These are phyloP conservation scores for Penicillium goetzii DNA, from an alignment of 495 filamentous ascomycete species.

Conservation along the genomic window DNA sequence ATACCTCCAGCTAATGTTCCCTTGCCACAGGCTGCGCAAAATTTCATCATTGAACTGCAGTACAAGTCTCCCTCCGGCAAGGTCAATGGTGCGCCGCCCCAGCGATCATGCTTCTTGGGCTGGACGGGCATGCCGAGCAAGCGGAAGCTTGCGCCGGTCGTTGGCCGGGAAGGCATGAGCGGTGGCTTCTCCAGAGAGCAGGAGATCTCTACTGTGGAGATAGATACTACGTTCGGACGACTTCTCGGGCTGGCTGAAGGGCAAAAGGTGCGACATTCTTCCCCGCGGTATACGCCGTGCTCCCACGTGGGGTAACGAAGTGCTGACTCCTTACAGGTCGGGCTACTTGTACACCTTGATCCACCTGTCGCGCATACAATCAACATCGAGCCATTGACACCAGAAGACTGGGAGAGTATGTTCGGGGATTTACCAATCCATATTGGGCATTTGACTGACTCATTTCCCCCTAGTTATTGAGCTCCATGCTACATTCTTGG, in stretches of 20 bases:
- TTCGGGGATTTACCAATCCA: slow-evolving; percentile 1
- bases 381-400: slow-evolving; percentile 92
- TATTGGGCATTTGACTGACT: slow-evolving; percentile 18
- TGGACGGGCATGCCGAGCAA: slow-evolving; percentile 98
- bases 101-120: slow-evolving; percentile 79
- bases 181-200: slow-evolving; percentile 66
- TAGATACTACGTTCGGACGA: slow-evolving; percentile 87
- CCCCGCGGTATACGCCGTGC: slow-evolving; percentile 1
- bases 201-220: slow-evolving; percentile 75
- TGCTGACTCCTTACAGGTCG: slow-evolving; percentile 53
- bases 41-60: slow-evolving; percentile 90
- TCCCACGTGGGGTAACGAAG: slow-evolving; percentile 18
- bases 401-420: slow-evolving; percentile 90
- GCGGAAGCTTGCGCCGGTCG: slow-evolving; percentile 71
- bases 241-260: slow-evolving; percentile 81
- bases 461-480: slow-evolving; percentile 71
- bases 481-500: slow-evolving; percentile 90
- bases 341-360: slow-evolving; percentile 77
- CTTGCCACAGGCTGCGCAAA: slow-evolving; percentile 73
- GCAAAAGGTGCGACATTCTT: slow-evolving; percentile 67
- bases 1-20: slow-evolving; percentile 19
- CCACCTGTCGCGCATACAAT: slow-evolving; percentile 88
- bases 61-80: slow-evolving; percentile 55
- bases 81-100: slow-evolving; percentile 49
- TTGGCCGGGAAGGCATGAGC: slow-evolving; percentile 71